phyloP scores from a whole-genome alignment of 306 rosid species.

The Lupinus albus region DNA sequence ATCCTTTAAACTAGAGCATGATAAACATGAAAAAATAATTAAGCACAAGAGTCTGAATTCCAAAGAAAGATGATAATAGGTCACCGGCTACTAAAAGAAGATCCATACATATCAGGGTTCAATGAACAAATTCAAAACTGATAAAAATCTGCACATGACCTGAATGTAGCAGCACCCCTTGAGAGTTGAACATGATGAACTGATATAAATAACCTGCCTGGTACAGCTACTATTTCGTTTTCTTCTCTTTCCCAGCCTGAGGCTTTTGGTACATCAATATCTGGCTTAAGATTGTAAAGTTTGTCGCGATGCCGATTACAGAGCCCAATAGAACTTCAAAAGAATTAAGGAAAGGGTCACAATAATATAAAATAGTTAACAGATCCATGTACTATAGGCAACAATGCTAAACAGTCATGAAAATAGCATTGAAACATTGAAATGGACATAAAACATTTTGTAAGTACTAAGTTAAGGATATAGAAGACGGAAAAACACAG shows the following conservation, averaged over 20 bases:
- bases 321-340: constrained; percentile 81
- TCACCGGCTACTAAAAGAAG: constrained; percentile 17
- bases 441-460: neutral
- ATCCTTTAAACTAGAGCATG: constrained; percentile 24
- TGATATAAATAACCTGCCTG: neutral
- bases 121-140: constrained; percentile 24
- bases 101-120: constrained; percentile 16
- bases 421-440: neutral
- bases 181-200: constrained; percentile 36
- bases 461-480: neutral
- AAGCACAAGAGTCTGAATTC: neutral
- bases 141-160: neutral
- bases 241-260: constrained; percentile 68
- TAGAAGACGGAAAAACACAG: neutral
- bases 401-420: neutral
- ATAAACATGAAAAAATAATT: constrained; percentile 2
- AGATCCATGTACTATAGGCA: neutral
- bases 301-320: constrained; percentile 71
- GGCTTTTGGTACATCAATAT: constrained; percentile 69
- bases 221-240: constrained; percentile 51
- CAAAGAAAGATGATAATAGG: constrained; percentile 16
- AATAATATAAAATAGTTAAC: neutral
- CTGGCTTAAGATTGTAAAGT: constrained; percentile 78
- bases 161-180: constrained; percentile 23
- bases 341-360: constrained; percentile 51